Base-by-base conservation (phyloP, 768 basidiomycete genomes). In the Zangia roseola region DNA sequence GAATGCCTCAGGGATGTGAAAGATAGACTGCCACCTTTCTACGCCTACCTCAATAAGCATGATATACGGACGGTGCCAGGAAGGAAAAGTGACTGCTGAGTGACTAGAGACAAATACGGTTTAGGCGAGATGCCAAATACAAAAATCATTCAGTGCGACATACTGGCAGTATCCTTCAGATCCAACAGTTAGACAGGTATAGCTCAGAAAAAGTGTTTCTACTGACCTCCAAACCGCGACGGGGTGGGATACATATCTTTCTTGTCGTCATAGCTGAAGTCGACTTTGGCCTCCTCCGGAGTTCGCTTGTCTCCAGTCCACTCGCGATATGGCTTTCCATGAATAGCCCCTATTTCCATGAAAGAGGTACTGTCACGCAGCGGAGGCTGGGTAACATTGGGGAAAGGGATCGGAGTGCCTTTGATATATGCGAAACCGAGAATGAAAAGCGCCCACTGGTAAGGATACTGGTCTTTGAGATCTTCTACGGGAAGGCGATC, bases 401-500 rank as follows among this genome's bases (percentile, higher is more conserved):
- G 41, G 12, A 58, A 51, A 7, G 40, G 44, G 28, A 55, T 53
- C 10, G 55, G 56, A 6, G 43, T 34, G 7, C 36, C 28, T 39
- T 53, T 58, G 30, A 57, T 46, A 35, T 42, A 46, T 14, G 45
- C 51, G 43, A 47, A 67, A 26, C 60, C 51, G 16, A 64, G 53
- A 47, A 64, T 21, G 20, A 64, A 64, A 25, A 64, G 59, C 6
- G 65, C 39, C 47, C 66, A 64, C 24, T 64, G 63, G 46, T 59
- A 48, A 4, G 61, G 58, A n/a, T 58, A 53, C 5, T 53, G 40
- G 4, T 17, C 43, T 37, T 43, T 14, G 42, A 66, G 40, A 23
- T 58, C 53, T 38, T 67, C 40, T 42, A 66, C 45, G 10, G 57
- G 49, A 26, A 67, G 40, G 45, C 64, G 63, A 31, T 61, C 54